Evolutionary conservation across 2,329 filamentous ascomycete species (phyloP).

Genomic region (Aspergillus neotritici): DNA sequence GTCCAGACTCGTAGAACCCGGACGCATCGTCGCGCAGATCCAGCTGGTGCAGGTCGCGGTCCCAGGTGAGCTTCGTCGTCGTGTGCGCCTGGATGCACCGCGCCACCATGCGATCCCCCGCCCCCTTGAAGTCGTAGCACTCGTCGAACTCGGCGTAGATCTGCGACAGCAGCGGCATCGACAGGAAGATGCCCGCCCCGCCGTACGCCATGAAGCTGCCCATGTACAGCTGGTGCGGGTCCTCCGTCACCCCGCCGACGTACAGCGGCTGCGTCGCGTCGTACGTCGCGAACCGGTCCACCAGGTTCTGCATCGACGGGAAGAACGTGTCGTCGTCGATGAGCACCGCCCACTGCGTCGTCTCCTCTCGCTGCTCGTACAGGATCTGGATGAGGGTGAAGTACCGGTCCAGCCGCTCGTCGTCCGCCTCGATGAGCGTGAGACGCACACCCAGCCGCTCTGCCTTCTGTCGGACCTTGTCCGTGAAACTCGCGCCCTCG

Average conservation of each 20-base stretch:
- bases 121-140: constrained; percentile 41
- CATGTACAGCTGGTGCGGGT: constrained; percentile 42
- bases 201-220: constrained; percentile 55
- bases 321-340: constrained; percentile 59
- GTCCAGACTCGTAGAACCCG: constrained; percentile 54
- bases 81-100: constrained; percentile 51
- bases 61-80: constrained; percentile 45
- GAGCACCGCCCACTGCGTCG: constrained; percentile 49
- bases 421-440: constrained; percentile 16
- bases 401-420: constrained; percentile 42
- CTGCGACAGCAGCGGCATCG: constrained; percentile 43
- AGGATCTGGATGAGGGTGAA: constrained; percentile 47
- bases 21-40: constrained; percentile 48
- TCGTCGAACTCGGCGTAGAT: constrained; percentile 42
- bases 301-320: constrained; percentile 46
- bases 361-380: constrained; percentile 33
- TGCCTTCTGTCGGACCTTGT: constrained; percentile 18
- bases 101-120: constrained; percentile 50
- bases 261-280: constrained; percentile 46
- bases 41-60: constrained; percentile 50
- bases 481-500: constrained; percentile 14
- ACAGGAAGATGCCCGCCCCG: constrained; percentile 53
- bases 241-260: constrained; percentile 51
- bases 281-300: constrained; percentile 39
- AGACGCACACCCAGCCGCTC: constrained; percentile 35